phyloP scores from a whole-genome alignment of 2,329 filamentous ascomycete species.

The Incumbomyces lentus region DNA sequence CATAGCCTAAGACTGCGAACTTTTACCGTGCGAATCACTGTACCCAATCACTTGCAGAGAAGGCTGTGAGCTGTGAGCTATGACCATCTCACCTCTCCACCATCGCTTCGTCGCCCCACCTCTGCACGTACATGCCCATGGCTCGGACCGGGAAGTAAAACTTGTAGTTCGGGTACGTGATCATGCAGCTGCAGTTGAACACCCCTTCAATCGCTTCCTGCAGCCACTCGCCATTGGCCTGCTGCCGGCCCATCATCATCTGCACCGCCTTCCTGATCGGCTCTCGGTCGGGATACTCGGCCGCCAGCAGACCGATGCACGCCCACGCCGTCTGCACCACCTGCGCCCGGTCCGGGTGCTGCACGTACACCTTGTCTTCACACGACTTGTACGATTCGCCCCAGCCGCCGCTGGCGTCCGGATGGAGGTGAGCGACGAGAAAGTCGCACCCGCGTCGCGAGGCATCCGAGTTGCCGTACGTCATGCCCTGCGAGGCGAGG shows the following conservation, averaged over 20 bases:
- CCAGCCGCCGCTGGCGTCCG: conserved; percentile 76
- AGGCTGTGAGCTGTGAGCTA: no score
- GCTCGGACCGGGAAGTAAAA: conserved; percentile 92
- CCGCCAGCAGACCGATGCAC: conserved; percentile 69
- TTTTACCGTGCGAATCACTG: no score
- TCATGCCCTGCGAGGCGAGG: conserved; percentile 70
- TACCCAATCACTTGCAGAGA: no score
- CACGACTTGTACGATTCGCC: conserved; percentile 87
- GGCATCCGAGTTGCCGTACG: conserved; percentile 60
- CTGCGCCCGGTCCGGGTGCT: conserved; percentile 66
- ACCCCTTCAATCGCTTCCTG: conserved; percentile 96
- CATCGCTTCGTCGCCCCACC: conserved; percentile 57
- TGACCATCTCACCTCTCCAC: background rate
- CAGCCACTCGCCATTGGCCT: conserved; percentile 82
- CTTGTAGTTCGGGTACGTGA: conserved; percentile 98
- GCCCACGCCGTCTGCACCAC: conserved; percentile 96
- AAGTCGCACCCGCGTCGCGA: conserved; percentile 74
- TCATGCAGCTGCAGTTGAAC: conserved; percentile 98
- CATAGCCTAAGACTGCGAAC: no score
- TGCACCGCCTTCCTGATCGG: conserved; percentile 63
- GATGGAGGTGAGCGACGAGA: conserved; percentile 70
- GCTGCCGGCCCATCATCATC: conserved; percentile 76
- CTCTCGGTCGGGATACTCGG: conserved; percentile 64
- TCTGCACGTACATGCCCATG: conserved; percentile 72
- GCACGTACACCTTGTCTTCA: conserved; percentile 63